A percentile compares a stretch with the other conserved stretches of the same genome.
These are phyloP conservation scores for Talaromyces trachyspermus DNA, from an alignment of 495 filamentous ascomycete genomes.

Conservation along the genomic window DNA sequence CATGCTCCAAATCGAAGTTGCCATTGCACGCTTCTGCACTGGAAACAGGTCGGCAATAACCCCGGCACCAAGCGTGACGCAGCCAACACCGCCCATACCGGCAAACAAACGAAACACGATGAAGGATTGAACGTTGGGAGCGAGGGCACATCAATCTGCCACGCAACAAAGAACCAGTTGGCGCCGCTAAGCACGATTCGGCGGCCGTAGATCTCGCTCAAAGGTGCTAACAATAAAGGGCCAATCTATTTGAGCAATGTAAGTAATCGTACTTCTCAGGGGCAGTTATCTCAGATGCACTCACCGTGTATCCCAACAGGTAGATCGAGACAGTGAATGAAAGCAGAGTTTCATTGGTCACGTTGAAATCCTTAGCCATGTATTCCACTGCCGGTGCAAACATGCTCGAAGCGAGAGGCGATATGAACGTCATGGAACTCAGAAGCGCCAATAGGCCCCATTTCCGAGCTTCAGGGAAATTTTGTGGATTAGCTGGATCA, in stretches of 20 bases:
- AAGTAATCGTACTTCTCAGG: neutral
- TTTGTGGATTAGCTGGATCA: slow-evolving; percentile 63
- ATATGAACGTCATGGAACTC: slow-evolving; percentile 40
- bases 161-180: slow-evolving; percentile 41
- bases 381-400: slow-evolving; percentile 56
- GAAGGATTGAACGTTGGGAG: slow-evolving; percentile 47
- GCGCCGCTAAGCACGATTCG: slow-evolving; percentile 27
- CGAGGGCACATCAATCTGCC: slow-evolving; percentile 62
- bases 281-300: slow-evolving; percentile 6
- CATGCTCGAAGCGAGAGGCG: slow-evolving; percentile 57
- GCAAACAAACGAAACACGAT: slow-evolving; percentile 59
- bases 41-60: slow-evolving; percentile 55
- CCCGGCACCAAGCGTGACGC: slow-evolving; percentile 38
- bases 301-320: slow-evolving; percentile 51
- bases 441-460: slow-evolving; percentile 25
- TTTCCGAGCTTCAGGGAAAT: slow-evolving; percentile 46
- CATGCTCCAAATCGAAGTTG: slow-evolving; percentile 48
- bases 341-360: slow-evolving; percentile 41
- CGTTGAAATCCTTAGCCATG: slow-evolving; percentile 52
- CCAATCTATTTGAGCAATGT: slow-evolving; percentile 19
- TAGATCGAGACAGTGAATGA: slow-evolving; percentile 50
- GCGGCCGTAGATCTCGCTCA: slow-evolving; percentile 37
- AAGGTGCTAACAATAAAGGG: slow-evolving; percentile 36
- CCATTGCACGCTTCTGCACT: slow-evolving; percentile 48
- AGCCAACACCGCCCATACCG: slow-evolving; percentile 52